Conservation (phyloP, 495 filamentous ascomycete genomes). For the Hyaloscypha hepaticicola region DNA sequence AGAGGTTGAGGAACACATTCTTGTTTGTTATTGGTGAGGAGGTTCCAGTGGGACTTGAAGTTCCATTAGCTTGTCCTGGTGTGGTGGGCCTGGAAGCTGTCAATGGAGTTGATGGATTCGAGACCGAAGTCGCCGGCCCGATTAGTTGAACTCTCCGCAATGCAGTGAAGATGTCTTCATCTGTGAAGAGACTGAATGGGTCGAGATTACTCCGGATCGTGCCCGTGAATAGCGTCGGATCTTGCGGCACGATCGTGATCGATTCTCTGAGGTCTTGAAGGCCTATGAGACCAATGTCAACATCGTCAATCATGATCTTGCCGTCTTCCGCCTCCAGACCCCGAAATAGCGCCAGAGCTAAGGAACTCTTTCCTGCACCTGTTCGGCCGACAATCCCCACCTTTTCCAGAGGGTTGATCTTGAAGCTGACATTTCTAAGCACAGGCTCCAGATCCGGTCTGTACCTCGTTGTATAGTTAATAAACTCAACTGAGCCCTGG, state of each 20-base stretch:
- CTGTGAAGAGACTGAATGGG: conserved; percentile 87
- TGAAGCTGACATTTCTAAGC: conserved; percentile 79
- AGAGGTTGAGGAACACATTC: conserved; percentile 89
- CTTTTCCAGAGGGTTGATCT: conserved; percentile 83
- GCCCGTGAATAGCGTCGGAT: conserved; percentile 95
- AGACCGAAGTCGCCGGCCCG: conserved; percentile 40
- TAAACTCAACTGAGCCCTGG: conserved; percentile 82
- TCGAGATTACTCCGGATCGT: conserved; percentile 95
- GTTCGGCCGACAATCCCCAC: conserved; percentile 96
- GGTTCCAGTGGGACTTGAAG: conserved; percentile 20
- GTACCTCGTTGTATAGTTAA: conserved; percentile 85
- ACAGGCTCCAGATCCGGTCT: conserved; percentile 84
- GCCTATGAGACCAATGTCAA: conserved; percentile 87
- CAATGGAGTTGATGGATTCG: conserved; percentile 30
- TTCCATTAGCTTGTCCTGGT: conserved; percentile 24
- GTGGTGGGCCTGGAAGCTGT: conserved; percentile 29
- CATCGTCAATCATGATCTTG: conserved; percentile 83
- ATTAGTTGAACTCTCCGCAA: conserved; percentile 92
- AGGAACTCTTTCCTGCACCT: conserved; percentile 94
- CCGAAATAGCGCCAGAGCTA: conserved; percentile 94
- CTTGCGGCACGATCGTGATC: conserved; percentile 98
- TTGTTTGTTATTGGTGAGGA: conserved; percentile 66
- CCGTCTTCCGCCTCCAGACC: conserved; percentile 92
- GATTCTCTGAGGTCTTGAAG: conserved; percentile 87
- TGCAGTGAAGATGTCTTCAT: conserved; percentile 86